These are phyloP conservation scores for Ceratocystis lukuohia DNA, from an alignment of 2,329 filamentous ascomycete species.

Conservation along the genomic window DNA sequence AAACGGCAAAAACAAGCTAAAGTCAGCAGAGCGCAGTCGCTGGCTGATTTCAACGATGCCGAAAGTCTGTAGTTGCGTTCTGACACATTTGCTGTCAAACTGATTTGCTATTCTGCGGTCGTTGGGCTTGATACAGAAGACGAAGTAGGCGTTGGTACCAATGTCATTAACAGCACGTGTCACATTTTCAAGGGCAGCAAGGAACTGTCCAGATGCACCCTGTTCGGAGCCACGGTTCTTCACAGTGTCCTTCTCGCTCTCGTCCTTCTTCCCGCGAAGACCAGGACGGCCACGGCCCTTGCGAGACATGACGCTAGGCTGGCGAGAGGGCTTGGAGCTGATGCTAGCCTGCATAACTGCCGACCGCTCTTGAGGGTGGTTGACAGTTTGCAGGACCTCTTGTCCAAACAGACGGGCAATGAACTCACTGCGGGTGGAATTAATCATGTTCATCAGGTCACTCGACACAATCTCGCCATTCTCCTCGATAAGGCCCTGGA, in stretches of 20 bases:
- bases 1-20: conserved; percentile 90
- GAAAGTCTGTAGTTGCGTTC: conserved; percentile 85
- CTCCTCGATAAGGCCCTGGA: conserved; percentile 78
- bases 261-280: conserved; percentile 28
- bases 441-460: conserved; percentile 88
- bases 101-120: conserved; percentile 95
- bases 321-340: conserved; percentile 84
- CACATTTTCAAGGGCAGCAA: conserved; percentile 79
- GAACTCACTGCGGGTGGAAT: conserved; percentile 76
- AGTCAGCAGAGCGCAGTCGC: conserved; percentile 80
- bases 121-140: conserved; percentile 96
- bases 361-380: conserved; percentile 80
- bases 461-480: conserved; percentile 94
- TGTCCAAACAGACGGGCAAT: conserved; percentile 88
- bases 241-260: conserved; percentile 33
- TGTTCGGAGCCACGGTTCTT: conserved; percentile 49
- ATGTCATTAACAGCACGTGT: conserved; percentile 70
- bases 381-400: conserved; percentile 78
- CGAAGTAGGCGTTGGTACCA: conserved; percentile 84
- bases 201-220: conserved; percentile 83
- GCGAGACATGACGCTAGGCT: conserved; percentile 80
- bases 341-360: conserved; percentile 94
- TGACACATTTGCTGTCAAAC: conserved; percentile 96
- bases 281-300: conserved; percentile 36
- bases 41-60: conserved; percentile 97